These are phyloP conservation scores for Megacollybia marginata DNA, from an alignment of 768 basidiomycete species.

Conservation along the genomic window DNA sequence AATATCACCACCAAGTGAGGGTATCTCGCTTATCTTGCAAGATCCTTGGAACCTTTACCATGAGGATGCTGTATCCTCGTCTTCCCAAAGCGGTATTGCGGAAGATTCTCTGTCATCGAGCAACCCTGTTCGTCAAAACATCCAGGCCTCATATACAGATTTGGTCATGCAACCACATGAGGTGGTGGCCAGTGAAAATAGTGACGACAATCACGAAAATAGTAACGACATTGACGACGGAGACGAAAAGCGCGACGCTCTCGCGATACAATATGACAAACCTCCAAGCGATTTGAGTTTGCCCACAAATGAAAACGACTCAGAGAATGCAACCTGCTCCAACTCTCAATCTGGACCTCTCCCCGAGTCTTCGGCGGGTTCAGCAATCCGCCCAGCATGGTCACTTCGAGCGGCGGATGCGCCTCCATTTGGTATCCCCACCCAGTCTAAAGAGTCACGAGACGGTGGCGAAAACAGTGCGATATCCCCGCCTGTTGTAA, in stretches of 20 bases:
- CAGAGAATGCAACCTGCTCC: neutral
- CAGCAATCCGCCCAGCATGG: slow-evolving; percentile 23
- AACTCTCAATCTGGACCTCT: neutral
- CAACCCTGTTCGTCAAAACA: no score
- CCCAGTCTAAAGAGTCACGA: neutral
- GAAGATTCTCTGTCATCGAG: no score
- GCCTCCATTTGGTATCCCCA: slow-evolving; percentile 29
- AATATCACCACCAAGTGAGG: no score
- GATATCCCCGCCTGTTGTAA: neutral
- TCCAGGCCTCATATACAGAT: no score
- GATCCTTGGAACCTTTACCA: no score
- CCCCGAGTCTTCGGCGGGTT: neutral
- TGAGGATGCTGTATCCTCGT: no score
- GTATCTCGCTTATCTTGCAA: no score
- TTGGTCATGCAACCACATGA: no score
- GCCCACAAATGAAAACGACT: neutral
- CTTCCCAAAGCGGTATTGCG: no score
- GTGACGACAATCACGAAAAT: no score
- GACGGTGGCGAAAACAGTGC: neutral
- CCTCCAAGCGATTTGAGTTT: neutral
- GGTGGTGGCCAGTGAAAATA: no score
- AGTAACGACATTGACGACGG: neutral
- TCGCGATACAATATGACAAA: neutral
- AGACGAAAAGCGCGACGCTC: neutral
- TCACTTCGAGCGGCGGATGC: slow-evolving; percentile 35